Evolutionary conservation across 177 flowering plant genomes (phyloP), one percentile per base, ranked within the genome.

Genomic region (Telopea speciosissima): DNA sequence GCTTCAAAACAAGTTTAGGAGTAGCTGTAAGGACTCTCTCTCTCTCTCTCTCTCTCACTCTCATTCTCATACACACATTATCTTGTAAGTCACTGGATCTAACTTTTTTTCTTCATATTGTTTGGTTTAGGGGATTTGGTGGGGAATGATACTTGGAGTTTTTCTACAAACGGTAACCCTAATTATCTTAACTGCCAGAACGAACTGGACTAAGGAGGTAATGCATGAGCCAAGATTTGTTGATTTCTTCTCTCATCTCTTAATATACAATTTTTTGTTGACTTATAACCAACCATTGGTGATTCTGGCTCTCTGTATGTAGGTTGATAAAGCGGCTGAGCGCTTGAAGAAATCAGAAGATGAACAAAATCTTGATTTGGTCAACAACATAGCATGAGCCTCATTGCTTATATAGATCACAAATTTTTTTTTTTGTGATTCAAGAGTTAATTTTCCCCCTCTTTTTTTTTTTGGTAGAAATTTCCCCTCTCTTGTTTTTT

Each of bases 91-190:
- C n/a, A n/a, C n/a, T n/a, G n/a, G 9, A 21, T 24, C 8, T 8
- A 58, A 12, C 17, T 49, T 16, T 49, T 49, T 44, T 44, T 28
- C 0, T 28, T 28, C 4, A 36, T 36, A 52, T 9, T 58, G 21
- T 52, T 21, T 44, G 24, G 63, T 68, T 10, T 85, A 87, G 92
- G 95, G 95, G 10, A 85, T 90, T 68, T 90, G 95, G 95, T 87
- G 90, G 90, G 95, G 95, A 3, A 81, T 90, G 89, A 85, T 90
- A 19, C 62, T 79, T 68, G 95, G 95, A 72, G 90, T 87, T 54
- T 24, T 81, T 21, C 70, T 87, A 36, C 95, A 90, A 73, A 87
- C 90, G 16, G 22, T 75, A 17, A 79, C 86, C 36, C 78, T 90
- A 8, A 81, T 88, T 7, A 23, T 88, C 61, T 73, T 90, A 14